These are phyloP conservation scores for Annulohypoxylon maeteangense DNA, from an alignment of 495 filamentous ascomycete genomes.

Conservation along the genomic window DNA sequence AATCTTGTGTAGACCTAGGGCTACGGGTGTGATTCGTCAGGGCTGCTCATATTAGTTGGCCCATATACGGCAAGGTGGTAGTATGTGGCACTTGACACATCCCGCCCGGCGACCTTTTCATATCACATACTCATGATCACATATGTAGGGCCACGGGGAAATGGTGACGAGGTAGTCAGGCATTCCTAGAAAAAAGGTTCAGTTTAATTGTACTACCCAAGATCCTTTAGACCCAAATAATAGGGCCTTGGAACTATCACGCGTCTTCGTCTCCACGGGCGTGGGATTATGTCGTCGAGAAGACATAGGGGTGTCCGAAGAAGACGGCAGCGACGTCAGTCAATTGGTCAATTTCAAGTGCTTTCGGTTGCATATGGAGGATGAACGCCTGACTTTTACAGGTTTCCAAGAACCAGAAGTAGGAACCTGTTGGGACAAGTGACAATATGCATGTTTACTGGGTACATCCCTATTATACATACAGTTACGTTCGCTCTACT, in stretches of 20 bases:
- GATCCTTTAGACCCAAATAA: neutral
- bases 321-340: neutral
- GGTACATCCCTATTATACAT: slow-evolving; percentile 7
- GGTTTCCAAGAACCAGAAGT: slow-evolving; percentile 8
- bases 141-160: slow-evolving; percentile 4
- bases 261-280: neutral
- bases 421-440: slow-evolving; percentile 12
- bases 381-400: slow-evolving; percentile 20
- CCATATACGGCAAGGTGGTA: slow-evolving; percentile 18
- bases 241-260: slow-evolving; percentile 7
- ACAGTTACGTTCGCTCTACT: slow-evolving; percentile 9
- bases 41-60: neutral
- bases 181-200: slow-evolving; percentile 3
- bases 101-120: neutral
- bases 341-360: slow-evolving; percentile 7
- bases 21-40: neutral
- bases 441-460: slow-evolving; percentile 12
- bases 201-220: neutral
- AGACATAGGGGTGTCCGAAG: slow-evolving; percentile 17
- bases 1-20: neutral
- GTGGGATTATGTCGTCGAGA: slow-evolving; percentile 7
- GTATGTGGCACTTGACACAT: neutral
- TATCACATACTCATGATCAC: neutral
- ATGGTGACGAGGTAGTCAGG: neutral
- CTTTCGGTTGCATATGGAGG: slow-evolving; percentile 20